phyloP scores from a whole-genome alignment of 2,329 filamentous ascomycete genomes.

The Hymenoscyphus fructigenus region DNA sequence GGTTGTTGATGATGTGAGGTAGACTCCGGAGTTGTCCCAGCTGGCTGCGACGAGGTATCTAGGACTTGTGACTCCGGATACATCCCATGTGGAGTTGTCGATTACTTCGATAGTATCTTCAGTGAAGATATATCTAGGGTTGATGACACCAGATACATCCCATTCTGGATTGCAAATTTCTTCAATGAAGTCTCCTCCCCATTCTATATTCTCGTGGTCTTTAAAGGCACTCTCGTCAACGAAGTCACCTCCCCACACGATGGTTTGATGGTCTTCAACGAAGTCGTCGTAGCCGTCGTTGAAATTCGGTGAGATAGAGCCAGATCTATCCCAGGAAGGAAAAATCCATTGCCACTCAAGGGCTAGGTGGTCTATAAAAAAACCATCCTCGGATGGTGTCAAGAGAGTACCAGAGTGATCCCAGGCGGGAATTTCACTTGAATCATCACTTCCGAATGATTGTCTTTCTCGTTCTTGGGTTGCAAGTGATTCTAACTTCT shows the following conservation, averaged over 20 bases:
- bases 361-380: no score
- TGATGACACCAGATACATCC: no score
- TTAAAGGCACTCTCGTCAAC: no score
- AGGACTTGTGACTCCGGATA: no score
- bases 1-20: not conserved
- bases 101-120: no score
- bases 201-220: no score
- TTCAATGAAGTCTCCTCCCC: no score
- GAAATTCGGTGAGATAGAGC: not conserved
- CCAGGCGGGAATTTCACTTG: not conserved
- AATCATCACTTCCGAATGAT: not conserved
- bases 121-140: no score
- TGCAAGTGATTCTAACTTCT: not conserved
- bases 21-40: no score
- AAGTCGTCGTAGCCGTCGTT: not conserved
- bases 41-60: no score
- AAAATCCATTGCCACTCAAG: not conserved
- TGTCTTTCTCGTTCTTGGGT: not conserved
- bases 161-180: no score
- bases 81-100: no score
- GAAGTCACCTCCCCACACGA: not conserved
- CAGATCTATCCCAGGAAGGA: not conserved
- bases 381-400: not conserved
- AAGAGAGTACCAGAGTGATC: not conserved
- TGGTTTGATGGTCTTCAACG: not conserved